phyloP scores from a whole-genome alignment of 352 stramenopile genomes.

The Phytophthora aleatoria region DNA sequence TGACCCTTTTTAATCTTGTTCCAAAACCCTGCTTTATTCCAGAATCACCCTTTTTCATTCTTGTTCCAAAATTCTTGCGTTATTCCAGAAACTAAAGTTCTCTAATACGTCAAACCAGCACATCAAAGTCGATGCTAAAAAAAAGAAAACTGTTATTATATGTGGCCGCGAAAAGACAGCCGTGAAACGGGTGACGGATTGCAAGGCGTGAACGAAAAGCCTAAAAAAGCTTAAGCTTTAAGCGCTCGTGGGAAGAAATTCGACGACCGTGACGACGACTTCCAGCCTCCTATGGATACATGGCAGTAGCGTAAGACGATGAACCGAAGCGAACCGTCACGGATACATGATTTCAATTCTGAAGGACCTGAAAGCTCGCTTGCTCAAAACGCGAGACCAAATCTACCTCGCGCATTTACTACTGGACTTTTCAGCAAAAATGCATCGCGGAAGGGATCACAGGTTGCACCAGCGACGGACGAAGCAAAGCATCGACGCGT shows the following conservation, averaged over 20 bases:
- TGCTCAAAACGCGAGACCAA: slow-evolving; percentile 5
- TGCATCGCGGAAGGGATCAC: slow-evolving; percentile 11
- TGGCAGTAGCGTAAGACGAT: slow-evolving; percentile 9
- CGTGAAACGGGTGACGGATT: no score
- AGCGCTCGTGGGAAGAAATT: neutral
- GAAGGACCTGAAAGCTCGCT: slow-evolving; percentile 15
- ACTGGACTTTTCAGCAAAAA: slow-evolving; percentile 8
- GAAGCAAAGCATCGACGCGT: neutral
- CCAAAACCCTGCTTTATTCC: no score
- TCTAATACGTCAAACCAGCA: no score
- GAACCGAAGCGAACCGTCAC: slow-evolving; percentile 12
- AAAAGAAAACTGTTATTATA: no score
- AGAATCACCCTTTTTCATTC: no score
- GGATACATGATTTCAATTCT: neutral
- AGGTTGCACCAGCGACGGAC: slow-evolving; percentile 13
- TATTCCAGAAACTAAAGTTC: no score
- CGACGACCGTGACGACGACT: neutral
- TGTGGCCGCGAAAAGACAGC: no score
- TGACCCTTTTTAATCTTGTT: no score
- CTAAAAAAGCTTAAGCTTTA: neutral
- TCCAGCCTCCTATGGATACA: neutral
- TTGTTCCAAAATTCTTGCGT: no score
- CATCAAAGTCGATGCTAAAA: no score
- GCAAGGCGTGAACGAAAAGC: no score
- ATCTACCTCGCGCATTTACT: neutral